Evolutionary conservation across 2,329 filamentous ascomycete genomes (phyloP).

Genomic region (Ascochyta rabiei): DNA sequence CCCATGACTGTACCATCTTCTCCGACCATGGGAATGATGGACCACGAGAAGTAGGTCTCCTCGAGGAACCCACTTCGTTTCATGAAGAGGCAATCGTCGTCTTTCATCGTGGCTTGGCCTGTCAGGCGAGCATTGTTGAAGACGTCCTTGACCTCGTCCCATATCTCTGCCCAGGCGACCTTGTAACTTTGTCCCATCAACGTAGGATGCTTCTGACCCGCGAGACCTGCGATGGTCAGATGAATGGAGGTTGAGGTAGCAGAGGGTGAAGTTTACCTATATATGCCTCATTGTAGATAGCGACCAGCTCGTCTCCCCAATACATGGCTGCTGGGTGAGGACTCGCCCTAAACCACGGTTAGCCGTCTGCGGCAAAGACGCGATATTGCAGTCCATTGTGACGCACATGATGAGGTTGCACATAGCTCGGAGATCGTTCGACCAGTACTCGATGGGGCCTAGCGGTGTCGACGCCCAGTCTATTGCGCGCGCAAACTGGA

Average conservation of each 20-base stretch:
- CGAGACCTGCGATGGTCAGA: constrained; percentile 54
- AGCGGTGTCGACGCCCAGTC: constrained; percentile 77
- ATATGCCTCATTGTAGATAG: constrained; percentile 76
- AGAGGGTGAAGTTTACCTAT: constrained; percentile 32
- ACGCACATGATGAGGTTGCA: constrained; percentile 76
- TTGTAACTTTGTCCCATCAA: constrained; percentile 76
- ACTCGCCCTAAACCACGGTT: constrained; percentile 38
- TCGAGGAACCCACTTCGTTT: constrained; percentile 72
- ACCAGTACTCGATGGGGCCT: constrained; percentile 77
- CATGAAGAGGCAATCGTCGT: constrained; percentile 79
- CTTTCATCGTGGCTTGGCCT: constrained; percentile 82
- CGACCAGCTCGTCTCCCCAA: constrained; percentile 73
- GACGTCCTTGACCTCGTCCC: constrained; percentile 71
- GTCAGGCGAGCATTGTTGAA: constrained; percentile 71
- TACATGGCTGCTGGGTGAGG: constrained; percentile 72
- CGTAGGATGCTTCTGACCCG: constrained; percentile 75
- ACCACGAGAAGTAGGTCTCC: constrained; percentile 84
- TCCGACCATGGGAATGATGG: constrained; percentile 77
- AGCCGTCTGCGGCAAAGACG: neutral
- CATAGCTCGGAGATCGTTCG: constrained; percentile 74
- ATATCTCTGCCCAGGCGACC: constrained; percentile 75
- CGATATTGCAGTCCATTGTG: neutral
- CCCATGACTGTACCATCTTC: constrained; percentile 75
- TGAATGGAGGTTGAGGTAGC: neutral
- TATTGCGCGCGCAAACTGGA: constrained; percentile 71